A percentile compares a stretch with the other conserved stretches of the same genome.
These are phyloP conservation scores for Thalassiosira delicatula DNA, from an alignment of 352 stramenopile species.

Conservation along the genomic window DNA sequence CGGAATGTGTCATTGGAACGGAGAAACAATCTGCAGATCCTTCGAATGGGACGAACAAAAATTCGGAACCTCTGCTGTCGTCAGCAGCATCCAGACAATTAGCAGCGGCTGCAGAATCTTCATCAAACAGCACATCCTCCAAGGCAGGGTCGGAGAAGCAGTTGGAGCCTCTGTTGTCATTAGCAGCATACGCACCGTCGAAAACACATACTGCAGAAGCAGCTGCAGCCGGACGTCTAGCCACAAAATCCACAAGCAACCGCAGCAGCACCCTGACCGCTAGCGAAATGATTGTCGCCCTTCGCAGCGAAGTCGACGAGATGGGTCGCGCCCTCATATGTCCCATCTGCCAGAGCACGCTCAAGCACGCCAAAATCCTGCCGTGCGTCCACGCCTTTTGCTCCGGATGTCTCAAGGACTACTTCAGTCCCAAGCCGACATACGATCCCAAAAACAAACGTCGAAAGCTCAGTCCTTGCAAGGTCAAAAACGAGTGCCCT, in stretches of 20 bases:
- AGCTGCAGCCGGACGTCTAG: neutral
- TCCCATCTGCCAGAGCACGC: conserved; percentile 59
- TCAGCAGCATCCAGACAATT: neutral
- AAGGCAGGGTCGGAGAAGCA: neutral
- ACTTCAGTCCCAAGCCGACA: conserved; percentile 12
- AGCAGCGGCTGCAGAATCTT: neutral
- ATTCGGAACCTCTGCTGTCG: conserved; percentile 11
- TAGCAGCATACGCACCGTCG: neutral
- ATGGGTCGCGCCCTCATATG: conserved; percentile 57
- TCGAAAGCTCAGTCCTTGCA: conserved; percentile 7
- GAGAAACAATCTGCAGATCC: conserved; percentile 37
- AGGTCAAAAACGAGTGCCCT: conserved; percentile 60
- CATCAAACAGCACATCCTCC: too few relatives aligned
- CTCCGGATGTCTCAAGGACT: conserved; percentile 58
- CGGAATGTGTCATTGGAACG: conserved; percentile 12
- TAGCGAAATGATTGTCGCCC: conserved; percentile 40
- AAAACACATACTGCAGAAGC: neutral
- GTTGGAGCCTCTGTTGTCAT: neutral
- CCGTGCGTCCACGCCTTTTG: conserved; percentile 81
- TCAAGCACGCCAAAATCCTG: conserved; percentile 50
- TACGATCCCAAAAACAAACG: conserved; percentile 4
- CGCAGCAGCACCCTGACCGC: neutral
- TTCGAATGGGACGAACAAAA: neutral
- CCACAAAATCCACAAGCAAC: conserved; percentile 1
- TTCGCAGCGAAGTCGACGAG: conserved; percentile 47